phyloP scores from a whole-genome alignment of 2,329 filamentous ascomycete species.

The Talaromyces sp. region DNA sequence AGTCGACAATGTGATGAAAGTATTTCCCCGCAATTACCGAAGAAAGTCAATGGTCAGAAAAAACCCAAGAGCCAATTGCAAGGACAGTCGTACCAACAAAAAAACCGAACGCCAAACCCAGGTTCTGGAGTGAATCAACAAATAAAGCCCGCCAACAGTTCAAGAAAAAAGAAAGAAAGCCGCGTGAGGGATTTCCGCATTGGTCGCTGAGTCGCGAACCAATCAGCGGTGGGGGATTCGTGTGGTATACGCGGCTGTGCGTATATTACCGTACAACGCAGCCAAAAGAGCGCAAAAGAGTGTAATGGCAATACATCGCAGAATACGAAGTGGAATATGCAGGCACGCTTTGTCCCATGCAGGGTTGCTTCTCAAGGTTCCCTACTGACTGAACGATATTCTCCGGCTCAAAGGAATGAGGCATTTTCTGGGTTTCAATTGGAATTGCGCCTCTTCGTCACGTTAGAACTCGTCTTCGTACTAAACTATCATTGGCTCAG shows the following conservation, averaged over 20 bases:
- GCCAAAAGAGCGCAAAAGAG: too few species aligned
- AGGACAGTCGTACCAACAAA: neutral
- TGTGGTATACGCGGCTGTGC: neutral
- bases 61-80: neutral
- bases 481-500: too few species aligned
- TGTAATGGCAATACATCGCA: neutral
- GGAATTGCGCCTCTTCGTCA: too few species aligned
- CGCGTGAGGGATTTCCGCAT: constrained; percentile 9
- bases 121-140: neutral
- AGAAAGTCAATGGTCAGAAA: neutral
- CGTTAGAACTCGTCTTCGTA: too few species aligned
- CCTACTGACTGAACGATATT: neutral
- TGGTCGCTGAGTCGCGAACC: neutral
- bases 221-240: neutral
- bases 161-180: neutral
- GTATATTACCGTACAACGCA: neutral
- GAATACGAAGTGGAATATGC: neutral
- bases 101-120: neutral
- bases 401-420: constrained; percentile 7
- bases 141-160: neutral
- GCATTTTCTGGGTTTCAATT: neutral
- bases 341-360: constrained; percentile 7
- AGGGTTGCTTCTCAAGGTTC: neutral
- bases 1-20: neutral
- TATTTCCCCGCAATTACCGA: neutral